Percentiles rank a stretch among this genome's conserved stretches.
Conservation (phyloP, 1,284 basidiomycete genomes). For the Trichosporon sp. region DNA sequence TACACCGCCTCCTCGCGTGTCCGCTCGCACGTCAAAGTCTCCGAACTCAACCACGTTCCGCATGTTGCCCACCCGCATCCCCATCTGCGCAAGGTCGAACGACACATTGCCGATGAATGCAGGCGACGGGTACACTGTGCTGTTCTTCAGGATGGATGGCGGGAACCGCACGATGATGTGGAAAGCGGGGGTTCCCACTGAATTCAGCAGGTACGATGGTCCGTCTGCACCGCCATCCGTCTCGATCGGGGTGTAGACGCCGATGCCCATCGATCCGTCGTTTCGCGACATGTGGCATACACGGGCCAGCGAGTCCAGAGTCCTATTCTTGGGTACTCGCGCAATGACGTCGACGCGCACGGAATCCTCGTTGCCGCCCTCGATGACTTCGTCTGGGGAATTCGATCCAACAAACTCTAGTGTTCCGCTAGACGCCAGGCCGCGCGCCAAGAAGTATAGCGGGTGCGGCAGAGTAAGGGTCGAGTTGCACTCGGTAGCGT, state of each 20-base stretch:
- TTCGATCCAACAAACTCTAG: constrained; percentile 44
- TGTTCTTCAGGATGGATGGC: constrained; percentile 23
- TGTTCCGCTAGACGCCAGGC: constrained; percentile 42
- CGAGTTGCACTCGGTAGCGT: constrained; percentile 15
- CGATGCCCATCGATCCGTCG: constrained; percentile 38
- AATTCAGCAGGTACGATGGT: constrained; percentile 29
- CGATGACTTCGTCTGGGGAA: constrained; percentile 27
- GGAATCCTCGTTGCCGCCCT: constrained; percentile 31
- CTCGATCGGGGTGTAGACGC: constrained; percentile 41
- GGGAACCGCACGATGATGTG: constrained; percentile 42
- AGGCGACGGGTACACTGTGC: constrained; percentile 3
- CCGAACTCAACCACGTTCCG: constrained; percentile 33
- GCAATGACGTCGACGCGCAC: constrained; percentile 44
- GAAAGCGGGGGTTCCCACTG: constrained; percentile 32
- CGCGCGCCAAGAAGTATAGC: constrained; percentile 38
- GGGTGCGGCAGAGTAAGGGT: background rate
- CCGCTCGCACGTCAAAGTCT: constrained; percentile 24
- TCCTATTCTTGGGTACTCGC: constrained; percentile 27
- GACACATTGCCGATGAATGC: constrained; percentile 27
- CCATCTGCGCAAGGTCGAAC: constrained; percentile 39
- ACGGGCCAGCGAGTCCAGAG: constrained; percentile 27
- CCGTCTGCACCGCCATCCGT: constrained; percentile 33
- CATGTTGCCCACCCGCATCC: constrained; percentile 40
- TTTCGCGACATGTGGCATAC: constrained; percentile 38
- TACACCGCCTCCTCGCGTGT: constrained; percentile 33